Evolutionary conservation across 352 stramenopile genomes (phyloP), one percentile per base, ranked within the genome.

Genomic region (Aphanomyces invadans): DNA sequence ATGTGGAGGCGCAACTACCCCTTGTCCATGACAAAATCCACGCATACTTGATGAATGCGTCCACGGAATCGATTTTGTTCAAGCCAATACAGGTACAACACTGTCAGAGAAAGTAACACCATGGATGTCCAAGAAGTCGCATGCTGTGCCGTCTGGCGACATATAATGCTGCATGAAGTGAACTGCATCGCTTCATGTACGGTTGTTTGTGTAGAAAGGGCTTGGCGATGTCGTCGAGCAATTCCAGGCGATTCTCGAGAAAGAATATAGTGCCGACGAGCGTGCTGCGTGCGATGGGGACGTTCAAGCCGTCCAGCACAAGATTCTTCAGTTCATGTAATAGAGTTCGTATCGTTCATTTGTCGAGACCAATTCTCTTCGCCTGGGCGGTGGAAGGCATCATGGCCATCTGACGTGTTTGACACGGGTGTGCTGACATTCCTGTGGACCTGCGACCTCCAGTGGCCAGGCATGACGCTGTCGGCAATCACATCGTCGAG

Each of bases 81-180:
- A 89, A 89, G 67, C 83, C 85, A 7, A 79, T 94, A 3, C 80
- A 92, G 78, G 85, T 91, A 61, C n/a, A n/a, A n/a, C n/a, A n/a
- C n/a, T n/a, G n/a, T n/a, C n/a, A n/a, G n/a, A n/a, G n/a, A n/a
- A n/a, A n/a, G n/a, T n/a, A n/a, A n/a, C n/a, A n/a, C n/a, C n/a
- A n/a, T n/a, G n/a, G n/a, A n/a, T n/a, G n/a, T n/a, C n/a, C n/a
- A n/a, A n/a, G n/a, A n/a, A n/a, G n/a, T n/a, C n/a, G 33, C 36
- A 32, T 10, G 21, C 21, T 67, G 21, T 9, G 19, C 26, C 7
- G 53, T 39, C 10, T 45, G 3, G 17, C 36, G 5, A 54, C 29
- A 53, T 33, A 54, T 39, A n/a, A n/a, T n/a, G n/a, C n/a, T n/a
- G n/a, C n/a, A n/a, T n/a, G n/a, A n/a, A n/a, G n/a, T n/a, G 7